Evolutionary conservation across 1,284 basidiomycete genomes (phyloP).

Genomic region (Singerocomus rubriflavus): DNA sequence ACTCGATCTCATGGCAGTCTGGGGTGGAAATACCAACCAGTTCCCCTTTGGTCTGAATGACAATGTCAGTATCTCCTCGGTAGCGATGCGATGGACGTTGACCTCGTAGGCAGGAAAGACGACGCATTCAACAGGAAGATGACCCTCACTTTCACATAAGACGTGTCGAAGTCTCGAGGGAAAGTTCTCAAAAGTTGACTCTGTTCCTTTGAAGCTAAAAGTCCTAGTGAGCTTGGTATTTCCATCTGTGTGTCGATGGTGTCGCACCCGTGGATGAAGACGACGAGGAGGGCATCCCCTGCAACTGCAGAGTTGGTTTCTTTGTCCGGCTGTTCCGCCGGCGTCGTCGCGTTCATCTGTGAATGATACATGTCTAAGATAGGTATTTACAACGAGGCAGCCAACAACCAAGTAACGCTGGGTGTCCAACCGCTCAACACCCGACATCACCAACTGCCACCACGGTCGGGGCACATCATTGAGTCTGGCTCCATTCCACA

Average conservation of each 20-base stretch:
- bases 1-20: constrained; percentile 2
- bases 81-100: constrained; percentile 12
- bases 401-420: neutral
- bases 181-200: constrained; percentile 74
- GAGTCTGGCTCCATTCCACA: constrained; percentile 17
- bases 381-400: constrained; percentile 17
- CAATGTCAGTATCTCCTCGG: constrained; percentile 13
- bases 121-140: constrained; percentile 64
- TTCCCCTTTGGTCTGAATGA: constrained; percentile 74
- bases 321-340: constrained; percentile 13
- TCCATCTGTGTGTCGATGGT: constrained; percentile 2
- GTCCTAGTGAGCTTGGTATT: constrained; percentile 6
- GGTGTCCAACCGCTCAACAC: neutral
- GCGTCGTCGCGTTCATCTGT: constrained; percentile 13
- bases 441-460: neutral
- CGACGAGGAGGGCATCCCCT: constrained; percentile 49
- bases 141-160: constrained; percentile 54
- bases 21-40: constrained; percentile 52
- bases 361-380: neutral
- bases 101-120: constrained; percentile 93
- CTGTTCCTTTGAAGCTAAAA: constrained; percentile 67
- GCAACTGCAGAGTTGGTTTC: constrained; percentile 15
- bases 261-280: constrained; percentile 66
- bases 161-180: constrained; percentile 77
- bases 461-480: constrained; percentile 6